A percentile compares a stretch with the other conserved stretches of the same genome.
These are phyloP conservation scores for Spirogloea muscicola DNA, from an alignment of 139 green algal species.

Conservation along the genomic window DNA sequence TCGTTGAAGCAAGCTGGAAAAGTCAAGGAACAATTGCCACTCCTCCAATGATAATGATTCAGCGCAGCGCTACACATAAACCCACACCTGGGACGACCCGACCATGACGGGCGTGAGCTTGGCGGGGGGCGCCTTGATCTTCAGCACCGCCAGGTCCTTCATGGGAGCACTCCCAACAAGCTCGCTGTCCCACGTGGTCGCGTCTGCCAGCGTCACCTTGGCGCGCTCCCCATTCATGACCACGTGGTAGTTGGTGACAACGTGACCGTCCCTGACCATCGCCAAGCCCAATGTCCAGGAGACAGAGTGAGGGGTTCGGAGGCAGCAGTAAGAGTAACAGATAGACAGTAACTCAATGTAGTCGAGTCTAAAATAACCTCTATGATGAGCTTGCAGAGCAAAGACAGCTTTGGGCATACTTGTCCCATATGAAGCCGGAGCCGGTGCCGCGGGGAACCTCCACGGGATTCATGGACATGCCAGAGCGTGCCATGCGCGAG, in stretches of 20 bases:
- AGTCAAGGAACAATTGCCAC: no score
- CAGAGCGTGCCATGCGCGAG: no score
- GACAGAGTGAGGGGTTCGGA: neutral
- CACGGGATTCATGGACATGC: neutral
- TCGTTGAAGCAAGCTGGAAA: no score
- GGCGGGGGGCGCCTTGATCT: conserved; percentile 21
- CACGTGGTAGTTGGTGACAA: neutral
- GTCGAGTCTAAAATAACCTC: no score
- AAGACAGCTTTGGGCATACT: conserved; percentile 46
- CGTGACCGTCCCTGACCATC: neutral
- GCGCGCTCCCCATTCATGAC: neutral
- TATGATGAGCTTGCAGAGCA: no score
- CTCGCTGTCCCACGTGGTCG: conserved; percentile 15
- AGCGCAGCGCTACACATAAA: neutral
- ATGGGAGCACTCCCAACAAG: conserved; percentile 45
- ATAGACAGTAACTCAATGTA: neutral
- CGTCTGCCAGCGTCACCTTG: conserved; percentile 12
- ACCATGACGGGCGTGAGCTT: conserved; percentile 5
- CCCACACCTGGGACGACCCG: conserved; percentile 6
- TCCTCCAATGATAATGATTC: neutral
- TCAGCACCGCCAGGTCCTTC: conserved; percentile 51
- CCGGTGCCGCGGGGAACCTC: neutral
- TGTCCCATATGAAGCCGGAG: neutral
- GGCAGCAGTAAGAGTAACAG: neutral
- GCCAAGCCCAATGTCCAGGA: no score